Percentiles rank a stretch among this genome's conserved stretches.
Conservation (phyloP, 805 yeast species). For the Candida germanica region DNA sequence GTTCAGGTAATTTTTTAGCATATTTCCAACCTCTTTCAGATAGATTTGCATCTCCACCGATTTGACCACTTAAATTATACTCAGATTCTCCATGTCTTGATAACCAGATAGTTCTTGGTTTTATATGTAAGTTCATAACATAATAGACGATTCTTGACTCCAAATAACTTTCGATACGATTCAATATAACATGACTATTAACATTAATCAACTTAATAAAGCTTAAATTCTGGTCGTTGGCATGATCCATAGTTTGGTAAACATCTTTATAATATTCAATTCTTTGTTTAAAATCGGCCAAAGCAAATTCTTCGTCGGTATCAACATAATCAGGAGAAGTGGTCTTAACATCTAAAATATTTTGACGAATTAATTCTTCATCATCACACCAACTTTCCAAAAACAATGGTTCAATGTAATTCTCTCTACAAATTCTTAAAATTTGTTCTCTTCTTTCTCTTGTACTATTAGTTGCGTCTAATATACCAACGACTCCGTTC, state of each 20-base stretch:
- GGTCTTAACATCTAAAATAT: conserved; percentile 81
- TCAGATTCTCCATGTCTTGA: conserved; percentile 95
- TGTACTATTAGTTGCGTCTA: conserved; percentile 93
- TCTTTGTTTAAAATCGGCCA: conserved; percentile 66
- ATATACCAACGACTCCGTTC: conserved; percentile 83
- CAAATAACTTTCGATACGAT: conserved; percentile 80
- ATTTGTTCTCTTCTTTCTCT: conserved; percentile 65
- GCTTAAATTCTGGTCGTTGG: conserved; percentile 61
- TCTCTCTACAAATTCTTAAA: conserved; percentile 55
- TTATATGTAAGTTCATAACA: conserved; percentile 91
- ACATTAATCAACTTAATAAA: conserved; percentile 87
- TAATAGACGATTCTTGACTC: conserved; percentile 93
- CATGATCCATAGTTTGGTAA: conserved; percentile 72
- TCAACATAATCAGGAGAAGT: conserved; percentile 79
- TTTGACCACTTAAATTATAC: conserved; percentile 88
- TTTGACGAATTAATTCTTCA: conserved; percentile 69
- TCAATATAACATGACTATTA: conserved; percentile 82
- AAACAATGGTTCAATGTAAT: conserved; percentile 83
- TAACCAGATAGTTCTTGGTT: conserved; percentile 89
- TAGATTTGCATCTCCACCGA: conserved; percentile 91
- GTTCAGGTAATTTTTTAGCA: conserved; percentile 73
- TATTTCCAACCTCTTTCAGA: conserved; percentile 82
- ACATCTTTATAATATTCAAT: conserved; percentile 69
- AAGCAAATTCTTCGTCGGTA: conserved; percentile 68
- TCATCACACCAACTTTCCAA: conserved; percentile 91